Evolutionary conservation across 2,329 filamentous ascomycete genomes (phyloP), one percentile per base, ranked within the genome.

Genomic region (Diaporthe vexans): DNA sequence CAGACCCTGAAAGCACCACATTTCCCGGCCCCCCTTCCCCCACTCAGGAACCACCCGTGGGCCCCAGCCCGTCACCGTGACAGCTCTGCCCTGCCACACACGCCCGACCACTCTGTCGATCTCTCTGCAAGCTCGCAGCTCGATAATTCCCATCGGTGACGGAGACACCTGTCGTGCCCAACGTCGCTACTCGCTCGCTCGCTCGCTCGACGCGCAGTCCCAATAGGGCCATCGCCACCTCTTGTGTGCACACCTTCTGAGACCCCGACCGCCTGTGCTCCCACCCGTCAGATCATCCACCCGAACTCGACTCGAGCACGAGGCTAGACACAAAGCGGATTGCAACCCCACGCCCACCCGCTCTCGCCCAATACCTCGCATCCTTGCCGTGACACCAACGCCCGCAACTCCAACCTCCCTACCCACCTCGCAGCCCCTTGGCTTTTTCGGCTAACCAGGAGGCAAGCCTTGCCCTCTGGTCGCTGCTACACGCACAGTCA

Each of bases 401-500:
- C 17, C 48, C 40, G 67, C 35, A 40, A 46, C 56, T 59, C 52
- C 37, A 54, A 40, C 33, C 69, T 57, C 37, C 57, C 58, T 63
- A 40, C 54, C 35, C 54, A 52, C 51, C 51, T 56, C 43, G 37
- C 52, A n/a, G 56, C 65, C 46, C 70, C 70, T 71, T 46, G 63
- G 46, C 43, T 40, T 40, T 61, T 70, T 51, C 74, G 52, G 74
- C 72, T 57, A 70, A 71, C 67, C 74, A 71, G 71, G 65, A 71
- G 74, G 72, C 74, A 51, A 35, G 26, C 10, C 67, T 73, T 73
- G 74, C 75, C 74, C 73, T 77, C 79, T 78, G 78, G 76, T 77
- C 73, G 76, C 77, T 73, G 74, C 75, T 63, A 72, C 76, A 72
- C 76, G 77, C 73, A 68, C 77, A 78, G 76, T 78, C 83, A 88